Base-by-base conservation (phyloP, 2,329 filamentous ascomycete species). In the Mollisiaceae sp. region DNA sequence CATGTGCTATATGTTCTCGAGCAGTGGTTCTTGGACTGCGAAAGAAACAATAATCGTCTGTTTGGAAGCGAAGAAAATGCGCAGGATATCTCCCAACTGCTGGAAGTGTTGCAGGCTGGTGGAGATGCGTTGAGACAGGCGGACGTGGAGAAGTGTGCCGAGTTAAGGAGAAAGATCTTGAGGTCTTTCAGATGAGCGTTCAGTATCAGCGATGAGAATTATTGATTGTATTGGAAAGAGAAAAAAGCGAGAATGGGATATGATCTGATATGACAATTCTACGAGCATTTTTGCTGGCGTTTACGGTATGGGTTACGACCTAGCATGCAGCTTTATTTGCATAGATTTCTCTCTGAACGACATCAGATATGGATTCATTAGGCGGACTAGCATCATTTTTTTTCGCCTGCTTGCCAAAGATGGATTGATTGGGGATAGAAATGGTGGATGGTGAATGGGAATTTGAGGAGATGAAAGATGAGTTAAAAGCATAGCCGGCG, bases 61-160 rank as follows among this genome's bases (percentile, higher is more conserved):
- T 90, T 89, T 71, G 88, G 88, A 14, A 85, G 85, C 60, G 85
- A 88, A 47, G 81, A 83, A 62, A 86, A 86, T 67, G 84, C 85
- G 3, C 78, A 80, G 47, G 77, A 80, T 4, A 77, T 85, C 8
- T 76, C 75, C 8, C 79, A 84, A 68, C 77, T 81, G 57, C 73
- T 85, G 59, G 69, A 77, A 20, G 75, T 82, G 61, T 72, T 87
- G 43, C 77, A 45, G 15, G 59, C 24, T 41, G 54, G 54, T 15
- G 32, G 32, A 5, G 55, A 59, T 9, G 63, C 59, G 36, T 41
- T 64, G 32, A 45, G 60, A 1, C 45, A 54, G 24, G 72, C 77
- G 36, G 75, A 78, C 54, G 72, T 79, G 60, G 79, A 79, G 64
- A 69, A 76, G 59, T 79, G 78, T 64, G 74, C 80, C 58, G 77